phyloP scores from a whole-genome alignment of 2,329 filamentous ascomycete species.

The Fusarium scirpi region DNA sequence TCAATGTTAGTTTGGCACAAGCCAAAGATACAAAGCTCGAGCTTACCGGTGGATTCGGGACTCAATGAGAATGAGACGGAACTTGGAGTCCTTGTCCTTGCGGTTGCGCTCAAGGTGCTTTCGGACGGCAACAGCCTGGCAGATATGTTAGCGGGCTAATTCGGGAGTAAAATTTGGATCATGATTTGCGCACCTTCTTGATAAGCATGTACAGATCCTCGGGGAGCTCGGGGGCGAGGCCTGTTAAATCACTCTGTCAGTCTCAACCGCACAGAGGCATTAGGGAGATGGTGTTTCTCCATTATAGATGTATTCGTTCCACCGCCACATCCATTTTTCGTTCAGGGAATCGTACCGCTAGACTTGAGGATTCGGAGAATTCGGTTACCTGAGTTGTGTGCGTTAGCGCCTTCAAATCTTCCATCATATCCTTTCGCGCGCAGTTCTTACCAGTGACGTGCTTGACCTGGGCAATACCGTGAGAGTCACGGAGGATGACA shows the following conservation, averaged over 20 bases:
- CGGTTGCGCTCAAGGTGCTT: slow-evolving; percentile 99
- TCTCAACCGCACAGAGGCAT: slow-evolving; percentile 91
- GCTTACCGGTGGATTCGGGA: slow-evolving; percentile 89
- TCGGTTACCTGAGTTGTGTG: slow-evolving; percentile 83
- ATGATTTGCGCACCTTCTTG: slow-evolving; percentile 83
- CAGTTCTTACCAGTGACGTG: slow-evolving; percentile 87
- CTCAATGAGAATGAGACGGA: slow-evolving; percentile 99
- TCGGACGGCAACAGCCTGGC: slow-evolving; percentile 93
- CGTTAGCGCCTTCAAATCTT: slow-evolving; percentile 52
- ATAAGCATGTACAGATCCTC: slow-evolving; percentile 99
- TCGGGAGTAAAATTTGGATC: neutral
- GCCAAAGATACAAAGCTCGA: neutral
- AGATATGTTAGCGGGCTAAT: slow-evolving; percentile 2
- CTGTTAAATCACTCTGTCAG: slow-evolving; percentile 95
- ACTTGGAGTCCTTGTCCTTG: slow-evolving; percentile 99
- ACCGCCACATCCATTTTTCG: slow-evolving; percentile 42
- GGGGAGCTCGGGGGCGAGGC: slow-evolving; percentile 97
- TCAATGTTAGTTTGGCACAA: neutral
- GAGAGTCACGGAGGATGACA: slow-evolving; percentile 97
- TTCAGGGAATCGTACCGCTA: slow-evolving; percentile 79
- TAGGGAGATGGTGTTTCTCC: slow-evolving; percentile 45
- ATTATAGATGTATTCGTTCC: slow-evolving; percentile 48
- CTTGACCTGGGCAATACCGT: slow-evolving; percentile 98
- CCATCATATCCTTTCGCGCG: neutral
- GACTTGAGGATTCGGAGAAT: slow-evolving; percentile 99